Evolutionary conservation across 768 basidiomycete genomes (phyloP).

Genomic region (Panellus pusillus): DNA sequence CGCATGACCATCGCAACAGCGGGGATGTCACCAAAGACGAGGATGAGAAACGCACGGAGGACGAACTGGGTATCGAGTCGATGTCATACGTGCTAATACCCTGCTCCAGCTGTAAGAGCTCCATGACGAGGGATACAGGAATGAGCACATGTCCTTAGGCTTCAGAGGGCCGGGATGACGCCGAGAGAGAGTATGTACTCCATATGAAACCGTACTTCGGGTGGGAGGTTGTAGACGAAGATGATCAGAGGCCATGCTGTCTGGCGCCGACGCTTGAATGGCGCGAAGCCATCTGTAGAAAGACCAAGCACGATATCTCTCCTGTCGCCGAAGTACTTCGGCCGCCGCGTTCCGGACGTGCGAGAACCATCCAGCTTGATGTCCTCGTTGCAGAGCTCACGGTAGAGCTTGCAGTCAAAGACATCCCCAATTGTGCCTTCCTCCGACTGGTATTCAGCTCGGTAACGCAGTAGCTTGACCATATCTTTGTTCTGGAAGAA

Average conservation of each 20-base stretch:
- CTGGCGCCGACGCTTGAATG: constrained; percentile 27
- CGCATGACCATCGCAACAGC: constrained; percentile 23
- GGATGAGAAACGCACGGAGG: too few species aligned
- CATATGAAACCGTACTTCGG: constrained; percentile 28
- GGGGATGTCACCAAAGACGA: constrained; percentile 31
- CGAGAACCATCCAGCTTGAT: too few species aligned
- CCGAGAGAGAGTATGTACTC: constrained; percentile 31
- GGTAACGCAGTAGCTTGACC: constrained; percentile 25
- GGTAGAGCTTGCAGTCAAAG: constrained; percentile 31
- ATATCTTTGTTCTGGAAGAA: constrained; percentile 17
- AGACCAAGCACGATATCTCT: constrained; percentile 37
- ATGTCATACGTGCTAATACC: too few species aligned
- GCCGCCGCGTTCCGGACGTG: too few species aligned
- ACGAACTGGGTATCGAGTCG: too few species aligned
- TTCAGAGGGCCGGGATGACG: too few species aligned
- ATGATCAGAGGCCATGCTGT: constrained; percentile 36
- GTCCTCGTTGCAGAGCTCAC: constrained; percentile 12
- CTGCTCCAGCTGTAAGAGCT: too few species aligned
- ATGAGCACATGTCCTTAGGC: too few species aligned
- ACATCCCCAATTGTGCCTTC: constrained; percentile 23
- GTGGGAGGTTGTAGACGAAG: constrained; percentile 32
- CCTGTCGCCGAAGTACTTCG: constrained; percentile 30
- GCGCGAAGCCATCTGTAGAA: constrained; percentile 35
- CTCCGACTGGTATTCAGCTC: constrained; percentile 7
- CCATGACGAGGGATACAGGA: too few species aligned